These are phyloP conservation scores for Saprolegnia diclina DNA, from an alignment of 352 stramenopile species.

Conservation along the genomic window DNA sequence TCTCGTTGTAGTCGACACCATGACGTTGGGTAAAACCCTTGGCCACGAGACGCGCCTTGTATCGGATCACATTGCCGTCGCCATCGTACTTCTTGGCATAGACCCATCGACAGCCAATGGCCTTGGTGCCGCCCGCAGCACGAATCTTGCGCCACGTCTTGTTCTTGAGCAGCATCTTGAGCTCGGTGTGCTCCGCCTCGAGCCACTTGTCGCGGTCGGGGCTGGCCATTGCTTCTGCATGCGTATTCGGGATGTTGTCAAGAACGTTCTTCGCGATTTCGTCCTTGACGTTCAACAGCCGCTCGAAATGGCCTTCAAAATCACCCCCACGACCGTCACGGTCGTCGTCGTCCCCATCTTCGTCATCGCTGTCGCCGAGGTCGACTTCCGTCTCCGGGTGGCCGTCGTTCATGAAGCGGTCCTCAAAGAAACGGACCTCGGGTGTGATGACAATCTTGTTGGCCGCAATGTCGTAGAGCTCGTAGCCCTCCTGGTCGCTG, in stretches of 20 bases:
- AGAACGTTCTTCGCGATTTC: background rate
- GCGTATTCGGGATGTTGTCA: conserved; percentile 9
- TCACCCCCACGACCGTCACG: background rate
- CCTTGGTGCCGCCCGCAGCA: conserved; percentile 22
- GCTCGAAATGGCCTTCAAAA: background rate
- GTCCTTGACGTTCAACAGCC: background rate
- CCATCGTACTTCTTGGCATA: conserved; percentile 28
- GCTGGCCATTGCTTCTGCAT: conserved; percentile 23
- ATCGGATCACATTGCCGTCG: conserved; percentile 28
- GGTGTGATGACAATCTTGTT: conserved; percentile 15
- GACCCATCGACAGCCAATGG: conserved; percentile 27
- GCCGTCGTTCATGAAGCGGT: conserved; percentile 18
- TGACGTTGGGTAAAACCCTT: conserved; percentile 31
- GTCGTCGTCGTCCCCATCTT: conserved; percentile 1
- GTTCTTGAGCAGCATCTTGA: conserved; percentile 13
- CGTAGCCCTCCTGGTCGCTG: conserved; percentile 24
- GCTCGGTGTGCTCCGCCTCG: conserved; percentile 20
- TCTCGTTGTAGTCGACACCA: conserved; percentile 33
- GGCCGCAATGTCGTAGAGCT: conserved; percentile 10
- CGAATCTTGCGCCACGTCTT: conserved; percentile 14
- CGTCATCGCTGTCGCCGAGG: conserved; percentile 23
- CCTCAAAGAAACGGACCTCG: conserved; percentile 29
- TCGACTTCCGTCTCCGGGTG: conserved; percentile 18
- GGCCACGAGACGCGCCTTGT: conserved; percentile 31
- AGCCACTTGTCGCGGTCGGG: conserved; percentile 16